A percentile compares a stretch with the other conserved stretches of the same genome.
phyloP scores from a whole-genome alignment of 1,284 basidiomycete genomes.

The Fomitopsis palustris region DNA sequence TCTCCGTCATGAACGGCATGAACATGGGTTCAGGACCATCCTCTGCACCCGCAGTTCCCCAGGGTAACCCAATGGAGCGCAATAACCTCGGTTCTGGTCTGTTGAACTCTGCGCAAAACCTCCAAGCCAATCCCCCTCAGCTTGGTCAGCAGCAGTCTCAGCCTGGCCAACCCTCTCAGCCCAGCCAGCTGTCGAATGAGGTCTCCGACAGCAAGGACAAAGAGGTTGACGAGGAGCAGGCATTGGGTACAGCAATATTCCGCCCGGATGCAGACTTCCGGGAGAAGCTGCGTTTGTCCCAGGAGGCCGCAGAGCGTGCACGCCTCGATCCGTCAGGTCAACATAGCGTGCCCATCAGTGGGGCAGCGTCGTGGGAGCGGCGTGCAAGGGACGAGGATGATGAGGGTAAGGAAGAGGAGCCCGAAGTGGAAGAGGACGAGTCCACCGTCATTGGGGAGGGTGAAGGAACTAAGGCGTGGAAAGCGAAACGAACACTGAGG shows the following conservation, averaged over 20 bases:
- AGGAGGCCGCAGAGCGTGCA: constrained; percentile 47
- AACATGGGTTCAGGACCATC: constrained; percentile 47
- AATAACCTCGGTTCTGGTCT: constrained; percentile 40
- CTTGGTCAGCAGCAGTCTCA: constrained; percentile 18
- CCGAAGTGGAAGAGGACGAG: constrained; percentile 46
- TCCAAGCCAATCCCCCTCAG: constrained; percentile 21
- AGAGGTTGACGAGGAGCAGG: constrained; percentile 49
- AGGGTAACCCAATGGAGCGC: constrained; percentile 48
- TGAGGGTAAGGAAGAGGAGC: constrained; percentile 43
- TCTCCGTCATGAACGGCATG: constrained; percentile 61
- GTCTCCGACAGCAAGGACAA: constrained; percentile 39
- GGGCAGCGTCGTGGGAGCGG: constrained; percentile 38
- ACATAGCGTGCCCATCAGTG: constrained; percentile 18
- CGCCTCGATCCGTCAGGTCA: constrained; percentile 22
- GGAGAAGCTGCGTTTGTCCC: constrained; percentile 63
- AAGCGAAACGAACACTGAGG: constrained; percentile 77
- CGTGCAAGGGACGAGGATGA: constrained; percentile 50
- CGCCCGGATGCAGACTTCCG: constrained; percentile 87
- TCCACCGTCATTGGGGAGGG: constrained; percentile 60
- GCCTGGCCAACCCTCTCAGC: constrained; percentile 16
- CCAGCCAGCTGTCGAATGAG: constrained; percentile 27
- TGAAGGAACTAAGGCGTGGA: constrained; percentile 77
- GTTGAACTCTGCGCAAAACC: constrained; percentile 33
- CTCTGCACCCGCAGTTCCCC: constrained; percentile 41
- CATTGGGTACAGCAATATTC: constrained; percentile 76